Base-by-base conservation (phyloP, 495 filamentous ascomycete species). In the Hyaloscypha variabilis region DNA sequence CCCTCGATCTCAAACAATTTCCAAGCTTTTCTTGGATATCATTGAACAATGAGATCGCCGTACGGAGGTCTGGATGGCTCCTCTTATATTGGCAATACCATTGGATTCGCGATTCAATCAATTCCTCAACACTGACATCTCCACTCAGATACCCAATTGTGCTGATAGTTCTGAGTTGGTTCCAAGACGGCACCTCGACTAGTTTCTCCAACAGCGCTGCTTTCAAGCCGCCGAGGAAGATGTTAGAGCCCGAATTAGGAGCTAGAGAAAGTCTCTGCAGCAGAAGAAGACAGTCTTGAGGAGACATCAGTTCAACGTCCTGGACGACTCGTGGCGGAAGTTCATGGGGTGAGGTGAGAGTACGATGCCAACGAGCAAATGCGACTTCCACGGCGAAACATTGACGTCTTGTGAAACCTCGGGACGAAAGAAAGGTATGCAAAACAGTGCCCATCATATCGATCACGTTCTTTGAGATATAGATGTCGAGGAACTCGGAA, bases 391-490 rank as follows among this genome's bases (percentile, higher is more conserved):
- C 74, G 60, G 82, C 76, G 57, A 85, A 83, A 66, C 84, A 85
- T 55, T 83, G 72, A 60, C 82, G 76, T 6, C 85, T 77, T 10
- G 78, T 71, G 54, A 80, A 81, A 6, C 76, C 76, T 55, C 78
- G 78, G 19, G 77, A 79, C 5, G 83, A 85, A 0, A 88, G 69
- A 66, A 83, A 87, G 0, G 85, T 84, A 64, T 88, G 85, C 13
- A 88, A 68, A 8, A 87, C 75, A 2, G 83, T 82, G 4, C 79
- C 77, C 6, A 75, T 71, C 2, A 85, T 63, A 58, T 84, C 82
- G 23, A 77, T 77, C 0, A 79, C 80, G 31, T 83, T 84, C 62
- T 85, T 85, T 13, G 85, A 88, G 2, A 82, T 69, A 56, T 81
- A 88, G 13, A 88, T 73, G 26, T 83, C 79, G 8, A 81, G 58